These are phyloP conservation scores for Quercus berberidifolia DNA, from an alignment of 306 rosid genomes.

Conservation along the genomic window DNA sequence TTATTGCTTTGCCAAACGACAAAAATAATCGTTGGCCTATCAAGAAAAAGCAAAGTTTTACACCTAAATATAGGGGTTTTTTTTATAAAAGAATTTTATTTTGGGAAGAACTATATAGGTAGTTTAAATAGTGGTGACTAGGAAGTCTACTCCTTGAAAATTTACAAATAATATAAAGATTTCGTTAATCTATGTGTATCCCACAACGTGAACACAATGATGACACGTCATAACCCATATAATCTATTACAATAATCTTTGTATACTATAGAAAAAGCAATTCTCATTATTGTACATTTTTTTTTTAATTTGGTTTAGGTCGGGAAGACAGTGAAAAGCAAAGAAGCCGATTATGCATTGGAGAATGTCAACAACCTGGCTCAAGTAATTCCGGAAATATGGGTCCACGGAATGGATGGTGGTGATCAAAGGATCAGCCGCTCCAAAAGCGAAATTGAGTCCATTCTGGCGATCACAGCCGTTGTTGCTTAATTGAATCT, in stretches of 20 bases:
- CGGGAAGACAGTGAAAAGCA: conserved; percentile 48
- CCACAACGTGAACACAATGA: neutral
- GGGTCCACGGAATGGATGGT: conserved; percentile 39
- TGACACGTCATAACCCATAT: neutral
- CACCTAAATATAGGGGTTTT: no score
- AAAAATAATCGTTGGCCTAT: no score
- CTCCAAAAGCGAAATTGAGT: conserved; percentile 54
- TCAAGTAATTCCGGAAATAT: conserved; percentile 53
- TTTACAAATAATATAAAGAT: neutral
- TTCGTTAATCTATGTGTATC: neutral
- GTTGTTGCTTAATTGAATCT: conserved; percentile 51
- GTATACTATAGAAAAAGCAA: no score
- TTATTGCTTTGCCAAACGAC: no score
- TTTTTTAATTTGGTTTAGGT: conserved; percentile 37
- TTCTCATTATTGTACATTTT: no score
- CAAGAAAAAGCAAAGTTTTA: no score
- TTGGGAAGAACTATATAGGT: no score
- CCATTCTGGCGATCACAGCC: conserved; percentile 32
- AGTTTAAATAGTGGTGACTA: no score
- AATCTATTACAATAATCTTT: neutral
- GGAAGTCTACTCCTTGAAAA: no score
- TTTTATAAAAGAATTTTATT: no score
- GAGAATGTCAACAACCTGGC: conserved; percentile 44
- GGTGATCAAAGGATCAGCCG: conserved; percentile 33
- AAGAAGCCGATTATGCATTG: conserved; percentile 60